These are phyloP conservation scores for Podospora conica DNA, from an alignment of 495 filamentous ascomycete species.

Conservation along the genomic window DNA sequence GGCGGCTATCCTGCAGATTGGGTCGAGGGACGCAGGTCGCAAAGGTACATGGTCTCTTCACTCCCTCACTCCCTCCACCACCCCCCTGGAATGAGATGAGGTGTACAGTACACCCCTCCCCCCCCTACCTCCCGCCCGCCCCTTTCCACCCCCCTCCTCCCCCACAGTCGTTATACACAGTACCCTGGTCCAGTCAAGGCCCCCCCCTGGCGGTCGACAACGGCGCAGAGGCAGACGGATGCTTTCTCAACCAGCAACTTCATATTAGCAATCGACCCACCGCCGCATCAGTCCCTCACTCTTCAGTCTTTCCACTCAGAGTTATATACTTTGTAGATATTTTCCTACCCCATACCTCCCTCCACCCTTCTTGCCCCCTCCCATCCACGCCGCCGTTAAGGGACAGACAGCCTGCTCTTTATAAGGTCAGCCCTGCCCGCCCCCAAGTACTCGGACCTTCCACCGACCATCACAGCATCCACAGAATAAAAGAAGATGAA, in stretches of 20 bases:
- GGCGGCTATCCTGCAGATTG: conserved; percentile 8
- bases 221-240: neutral
- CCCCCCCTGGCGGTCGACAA: neutral
- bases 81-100: neutral
- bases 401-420: neutral
- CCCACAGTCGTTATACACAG: neutral
- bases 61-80: neutral
- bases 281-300: neutral
- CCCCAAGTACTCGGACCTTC: neutral
- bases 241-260: conserved; percentile 3
- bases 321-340: conserved; percentile 4
- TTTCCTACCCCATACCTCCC: neutral
- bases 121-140: neutral
- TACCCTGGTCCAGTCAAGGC: neutral
- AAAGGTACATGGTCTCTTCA: neutral
- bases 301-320: neutral
- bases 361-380: conserved; percentile 2
- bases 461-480: neutral
- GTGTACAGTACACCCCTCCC: neutral
- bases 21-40: neutral
- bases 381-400: neutral
- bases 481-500: neutral
- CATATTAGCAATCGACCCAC: neutral
- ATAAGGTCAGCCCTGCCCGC: conserved; percentile 9
- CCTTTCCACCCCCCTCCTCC: neutral